Conservation (phyloP, 345 rosid species). For the Eutrema heterophyllum region DNA sequence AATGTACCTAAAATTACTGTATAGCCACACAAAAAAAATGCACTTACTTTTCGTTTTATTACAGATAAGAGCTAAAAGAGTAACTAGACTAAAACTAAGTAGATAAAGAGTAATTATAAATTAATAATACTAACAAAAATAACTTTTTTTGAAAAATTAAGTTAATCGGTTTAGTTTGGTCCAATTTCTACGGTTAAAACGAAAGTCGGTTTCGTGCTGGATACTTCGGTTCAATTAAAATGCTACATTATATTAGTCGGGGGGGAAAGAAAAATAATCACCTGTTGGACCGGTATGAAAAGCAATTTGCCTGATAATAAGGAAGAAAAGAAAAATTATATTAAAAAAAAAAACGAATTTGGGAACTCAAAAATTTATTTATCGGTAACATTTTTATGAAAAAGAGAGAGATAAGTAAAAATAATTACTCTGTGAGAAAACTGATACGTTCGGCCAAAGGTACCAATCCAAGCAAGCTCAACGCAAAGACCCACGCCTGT, state of each 20-base stretch:
- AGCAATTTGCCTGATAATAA: constrained; percentile 70
- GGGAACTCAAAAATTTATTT: neutral
- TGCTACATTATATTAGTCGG: neutral
- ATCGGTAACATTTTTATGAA: neutral
- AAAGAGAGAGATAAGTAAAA: neutral
- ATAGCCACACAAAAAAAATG: too few species aligned
- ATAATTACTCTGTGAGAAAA: constrained; percentile 80
- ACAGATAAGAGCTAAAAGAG: too few species aligned
- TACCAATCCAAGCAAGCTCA: constrained; percentile 70
- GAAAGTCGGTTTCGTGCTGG: neutral
- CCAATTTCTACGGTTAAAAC: neutral
- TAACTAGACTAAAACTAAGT: too few species aligned
- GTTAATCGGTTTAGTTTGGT: neutral
- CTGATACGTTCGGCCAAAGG: constrained; percentile 90
- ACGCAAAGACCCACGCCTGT: constrained; percentile 70
- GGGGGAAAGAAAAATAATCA: constrained; percentile 1
- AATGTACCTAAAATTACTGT: too few species aligned
- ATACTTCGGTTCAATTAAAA: neutral
- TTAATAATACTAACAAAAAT: too few species aligned
- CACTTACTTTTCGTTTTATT: too few species aligned
- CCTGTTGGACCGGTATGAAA: constrained; percentile 95
- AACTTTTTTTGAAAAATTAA: too few species aligned
- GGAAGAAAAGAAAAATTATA: neutral
- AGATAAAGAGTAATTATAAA: too few species aligned
- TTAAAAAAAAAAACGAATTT: neutral